A percentile compares a stretch with the other conserved stretches of the same genome.
Evolutionary conservation across 331 rosid genomes (phyloP).

Genomic region (Phaseolus coccineus): DNA sequence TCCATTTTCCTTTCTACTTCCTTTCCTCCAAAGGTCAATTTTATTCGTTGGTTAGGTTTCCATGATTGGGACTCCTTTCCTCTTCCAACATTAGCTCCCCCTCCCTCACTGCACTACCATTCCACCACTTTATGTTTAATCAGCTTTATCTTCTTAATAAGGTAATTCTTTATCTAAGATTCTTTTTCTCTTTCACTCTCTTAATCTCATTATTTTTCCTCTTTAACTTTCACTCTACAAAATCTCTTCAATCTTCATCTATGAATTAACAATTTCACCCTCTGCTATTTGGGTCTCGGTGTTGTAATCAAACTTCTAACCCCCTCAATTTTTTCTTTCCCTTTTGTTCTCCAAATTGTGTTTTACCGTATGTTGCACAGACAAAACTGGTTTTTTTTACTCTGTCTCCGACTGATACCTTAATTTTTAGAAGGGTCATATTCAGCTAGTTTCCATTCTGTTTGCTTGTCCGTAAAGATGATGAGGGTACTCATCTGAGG

Average conservation of each 20-base stretch:
- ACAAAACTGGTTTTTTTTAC: background rate
- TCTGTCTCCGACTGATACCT: background rate
- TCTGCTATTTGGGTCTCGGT: background rate
- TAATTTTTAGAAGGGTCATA: background rate
- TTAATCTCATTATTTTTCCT: background rate
- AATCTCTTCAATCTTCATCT: background rate
- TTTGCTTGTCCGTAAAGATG: background rate
- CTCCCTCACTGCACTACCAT: conserved; percentile 17
- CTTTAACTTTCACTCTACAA: background rate
- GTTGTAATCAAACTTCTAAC: background rate
- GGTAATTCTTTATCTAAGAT: background rate
- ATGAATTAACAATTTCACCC: background rate
- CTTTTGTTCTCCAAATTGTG: background rate
- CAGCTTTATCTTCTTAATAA: background rate
- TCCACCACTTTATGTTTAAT: background rate
- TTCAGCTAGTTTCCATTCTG: background rate
- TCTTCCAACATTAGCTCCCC: background rate
- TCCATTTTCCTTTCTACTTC: background rate
- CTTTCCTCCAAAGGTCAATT: background rate
- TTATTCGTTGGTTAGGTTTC: too few relatives aligned
- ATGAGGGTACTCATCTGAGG: background rate
- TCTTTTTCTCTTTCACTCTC: background rate
- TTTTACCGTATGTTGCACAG: background rate
- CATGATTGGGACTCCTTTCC: too few relatives aligned
- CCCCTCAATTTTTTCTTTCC: conserved; percentile 1